phyloP scores from a whole-genome alignment of 768 basidiomycete genomes.

The Amanita muscaria region DNA sequence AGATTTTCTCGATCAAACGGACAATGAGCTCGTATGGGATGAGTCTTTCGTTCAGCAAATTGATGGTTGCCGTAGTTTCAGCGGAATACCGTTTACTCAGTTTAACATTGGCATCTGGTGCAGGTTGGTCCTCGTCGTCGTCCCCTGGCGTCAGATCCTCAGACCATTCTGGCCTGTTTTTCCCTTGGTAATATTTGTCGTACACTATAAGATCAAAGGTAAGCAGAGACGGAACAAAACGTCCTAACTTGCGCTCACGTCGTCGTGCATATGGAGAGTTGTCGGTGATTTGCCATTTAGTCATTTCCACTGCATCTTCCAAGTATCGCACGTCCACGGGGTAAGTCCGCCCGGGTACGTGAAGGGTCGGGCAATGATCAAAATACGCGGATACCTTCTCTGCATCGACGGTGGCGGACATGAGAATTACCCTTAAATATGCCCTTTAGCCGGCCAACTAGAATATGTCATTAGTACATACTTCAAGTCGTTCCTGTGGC shows the following conservation, averaged over 20 bases:
- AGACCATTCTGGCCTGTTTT: conserved; percentile 64
- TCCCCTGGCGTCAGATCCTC: conserved; percentile 57
- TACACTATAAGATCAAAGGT: conserved; percentile 31
- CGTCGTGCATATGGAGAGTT: conserved; percentile 73
- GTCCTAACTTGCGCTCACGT: conserved; percentile 31
- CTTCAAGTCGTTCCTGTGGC: conserved; percentile 79
- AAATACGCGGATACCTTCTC: conserved; percentile 87
- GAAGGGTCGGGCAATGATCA: conserved; percentile 74
- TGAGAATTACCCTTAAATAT: conserved; percentile 68
- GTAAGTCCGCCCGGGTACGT: conserved; percentile 91
- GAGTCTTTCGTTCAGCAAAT: conserved; percentile 76
- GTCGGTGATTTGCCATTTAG: conserved; percentile 71
- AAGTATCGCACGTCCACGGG: conserved; percentile 81
- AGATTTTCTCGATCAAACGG: conserved; percentile 72
- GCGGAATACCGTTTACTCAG: conserved; percentile 77
- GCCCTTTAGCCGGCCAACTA: neutral
- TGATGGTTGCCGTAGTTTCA: conserved; percentile 67
- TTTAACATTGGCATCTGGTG: conserved; percentile 32
- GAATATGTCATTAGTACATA: conserved; percentile 20
- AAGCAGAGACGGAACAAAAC: conserved; percentile 1
- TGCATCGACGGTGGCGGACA: conserved; percentile 94
- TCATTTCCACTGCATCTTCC: conserved; percentile 85
- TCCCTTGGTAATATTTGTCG: conserved; percentile 56
- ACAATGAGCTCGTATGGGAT: conserved; percentile 92
- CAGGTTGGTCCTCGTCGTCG: conserved; percentile 56